These are phyloP conservation scores for Exserohilum rostratum DNA, from an alignment of 2,329 filamentous ascomycete species.

Conservation along the genomic window DNA sequence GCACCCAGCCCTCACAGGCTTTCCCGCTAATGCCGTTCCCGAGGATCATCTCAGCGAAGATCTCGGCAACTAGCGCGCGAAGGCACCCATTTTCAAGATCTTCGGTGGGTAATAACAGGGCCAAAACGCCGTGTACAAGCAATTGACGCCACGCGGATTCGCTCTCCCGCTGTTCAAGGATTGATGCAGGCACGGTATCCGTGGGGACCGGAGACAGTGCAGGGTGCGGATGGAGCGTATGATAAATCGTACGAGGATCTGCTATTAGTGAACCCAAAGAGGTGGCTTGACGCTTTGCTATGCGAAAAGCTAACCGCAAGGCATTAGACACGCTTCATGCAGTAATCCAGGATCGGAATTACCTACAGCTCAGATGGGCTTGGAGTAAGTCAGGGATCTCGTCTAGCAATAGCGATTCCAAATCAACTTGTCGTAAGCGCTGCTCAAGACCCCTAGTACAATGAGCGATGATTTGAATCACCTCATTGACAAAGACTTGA, in stretches of 20 bases:
- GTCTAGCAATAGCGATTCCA: slow-evolving; percentile 82
- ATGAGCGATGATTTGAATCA: slow-evolving; percentile 90
- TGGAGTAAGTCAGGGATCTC: slow-evolving; percentile 84
- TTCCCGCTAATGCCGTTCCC: slow-evolving; percentile 81
- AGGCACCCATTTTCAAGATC: slow-evolving; percentile 89
- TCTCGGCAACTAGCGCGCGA: slow-evolving; percentile 80
- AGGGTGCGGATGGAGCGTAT: slow-evolving; percentile 81
- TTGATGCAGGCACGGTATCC: slow-evolving; percentile 56
- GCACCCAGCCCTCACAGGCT: slow-evolving; percentile 83
- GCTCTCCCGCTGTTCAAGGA: slow-evolving; percentile 71
- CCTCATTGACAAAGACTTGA: slow-evolving; percentile 83
- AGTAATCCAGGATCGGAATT: slow-evolving; percentile 30
- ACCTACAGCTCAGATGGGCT: slow-evolving; percentile 76
- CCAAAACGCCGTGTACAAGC: slow-evolving; percentile 80
- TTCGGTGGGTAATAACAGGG: slow-evolving; percentile 86
- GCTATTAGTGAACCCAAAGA: slow-evolving; percentile 65
- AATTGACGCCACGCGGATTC: slow-evolving; percentile 86
- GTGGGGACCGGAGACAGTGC: slow-evolving; percentile 78
- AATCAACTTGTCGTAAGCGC: slow-evolving; percentile 78
- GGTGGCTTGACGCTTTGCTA: slow-evolving; percentile 63
- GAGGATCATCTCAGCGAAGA: slow-evolving; percentile 88
- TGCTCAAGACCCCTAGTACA: slow-evolving; percentile 88
- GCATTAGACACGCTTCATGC: slow-evolving; percentile 33
- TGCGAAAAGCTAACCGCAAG: slow-evolving; percentile 69
- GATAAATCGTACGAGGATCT: slow-evolving; percentile 75